phyloP scores from a whole-genome alignment of 176 grass and related monocot species.

The Neostapfia colusana region DNA sequence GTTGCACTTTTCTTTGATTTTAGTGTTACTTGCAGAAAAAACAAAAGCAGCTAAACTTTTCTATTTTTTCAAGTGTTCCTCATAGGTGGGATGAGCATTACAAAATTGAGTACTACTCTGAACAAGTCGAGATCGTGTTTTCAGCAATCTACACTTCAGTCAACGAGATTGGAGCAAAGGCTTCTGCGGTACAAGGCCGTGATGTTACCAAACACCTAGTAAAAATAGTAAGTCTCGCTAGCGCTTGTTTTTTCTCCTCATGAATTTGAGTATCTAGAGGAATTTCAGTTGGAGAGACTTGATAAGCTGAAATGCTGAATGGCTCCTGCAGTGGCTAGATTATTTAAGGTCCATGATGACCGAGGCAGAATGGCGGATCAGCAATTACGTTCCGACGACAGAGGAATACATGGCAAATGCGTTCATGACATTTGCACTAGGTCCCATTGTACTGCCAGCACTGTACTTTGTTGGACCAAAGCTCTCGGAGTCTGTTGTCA shows the following conservation, averaged over 20 bases:
- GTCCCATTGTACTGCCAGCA: conserved; percentile 59
- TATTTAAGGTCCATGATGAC: conserved; percentile 66
- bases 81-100: conserved; percentile 70
- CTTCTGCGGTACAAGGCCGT: conserved; percentile 53
- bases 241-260: background rate
- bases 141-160: conserved; percentile 52
- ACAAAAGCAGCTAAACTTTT: background rate
- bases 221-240: conserved; percentile 48
- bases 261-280: background rate
- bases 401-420: conserved; percentile 69
- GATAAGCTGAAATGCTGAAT: background rate
- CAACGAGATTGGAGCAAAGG: conserved; percentile 62
- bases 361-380: conserved; percentile 52
- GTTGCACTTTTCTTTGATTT: background rate
- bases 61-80: background rate
- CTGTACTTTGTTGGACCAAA: conserved; percentile 62
- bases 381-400: conserved; percentile 41
- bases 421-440: conserved; percentile 53
- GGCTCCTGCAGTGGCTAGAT: conserved; percentile 54
- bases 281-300: background rate
- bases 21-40: background rate
- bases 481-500: conserved; percentile 30
- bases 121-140: conserved; percentile 74
- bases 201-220: conserved; percentile 54
- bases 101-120: conserved; percentile 50